Evolutionary conservation across 2,329 filamentous ascomycete genomes (phyloP).

Genomic region (Alternaria alternata): DNA sequence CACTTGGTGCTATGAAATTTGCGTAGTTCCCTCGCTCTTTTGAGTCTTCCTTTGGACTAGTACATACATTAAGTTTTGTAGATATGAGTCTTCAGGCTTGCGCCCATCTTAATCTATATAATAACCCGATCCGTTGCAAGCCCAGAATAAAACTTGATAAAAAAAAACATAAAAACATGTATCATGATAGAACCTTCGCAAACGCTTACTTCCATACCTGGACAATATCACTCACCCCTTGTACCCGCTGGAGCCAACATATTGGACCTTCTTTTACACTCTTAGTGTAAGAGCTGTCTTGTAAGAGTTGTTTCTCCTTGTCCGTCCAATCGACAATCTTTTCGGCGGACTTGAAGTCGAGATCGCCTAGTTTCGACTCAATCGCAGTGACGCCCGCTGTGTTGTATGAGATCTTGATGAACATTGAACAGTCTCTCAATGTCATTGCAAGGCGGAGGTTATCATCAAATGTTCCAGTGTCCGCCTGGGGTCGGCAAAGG

Average conservation of each 20-base stretch:
- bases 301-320: slow-evolving; percentile 49
- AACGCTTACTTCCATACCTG: not conserved
- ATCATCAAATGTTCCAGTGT: slow-evolving; percentile 15
- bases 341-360: slow-evolving; percentile 56
- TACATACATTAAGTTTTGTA: not conserved
- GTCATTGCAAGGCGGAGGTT: slow-evolving; percentile 55
- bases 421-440: slow-evolving; percentile 57
- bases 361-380: slow-evolving; percentile 55
- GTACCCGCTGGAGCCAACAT: slow-evolving; percentile 10
- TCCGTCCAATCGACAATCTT: slow-evolving; percentile 53
- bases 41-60: not conserved
- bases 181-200: not conserved
- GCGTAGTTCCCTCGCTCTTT: not conserved
- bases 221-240: not conserved
- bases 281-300: slow-evolving; percentile 7
- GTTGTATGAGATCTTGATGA: slow-evolving; percentile 42
- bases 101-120: not conserved
- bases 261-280: not conserved
- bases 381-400: slow-evolving; percentile 25
- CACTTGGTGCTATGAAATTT: not conserved
- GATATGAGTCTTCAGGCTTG: not conserved
- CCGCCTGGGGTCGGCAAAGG: slow-evolving; percentile 4
- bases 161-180: not conserved
- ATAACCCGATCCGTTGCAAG: not conserved
- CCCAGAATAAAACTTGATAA: not conserved